phyloP scores from a whole-genome alignment of 2,329 filamentous ascomycete genomes.

The Passalora sequoiae region DNA sequence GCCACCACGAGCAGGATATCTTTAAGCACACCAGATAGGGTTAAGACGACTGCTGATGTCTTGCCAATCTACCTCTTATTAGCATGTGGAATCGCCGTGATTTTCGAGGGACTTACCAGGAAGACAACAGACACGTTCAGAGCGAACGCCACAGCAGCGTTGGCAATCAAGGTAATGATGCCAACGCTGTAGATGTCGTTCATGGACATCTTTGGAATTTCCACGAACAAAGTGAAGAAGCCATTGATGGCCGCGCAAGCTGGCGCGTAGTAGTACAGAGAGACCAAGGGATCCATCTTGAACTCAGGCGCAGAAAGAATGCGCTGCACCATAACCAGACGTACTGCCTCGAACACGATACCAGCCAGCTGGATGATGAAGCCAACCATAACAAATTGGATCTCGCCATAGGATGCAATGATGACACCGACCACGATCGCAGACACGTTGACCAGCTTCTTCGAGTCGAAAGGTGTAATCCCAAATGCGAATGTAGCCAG shows the following conservation, averaged over 20 bases:
- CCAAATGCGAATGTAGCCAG: constrained; percentile 84
- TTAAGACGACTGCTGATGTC: constrained; percentile 79
- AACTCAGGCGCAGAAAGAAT: constrained; percentile 75
- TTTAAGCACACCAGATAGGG: constrained; percentile 81
- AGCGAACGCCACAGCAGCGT: constrained; percentile 72
- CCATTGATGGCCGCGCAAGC: constrained; percentile 80
- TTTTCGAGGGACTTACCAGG: constrained; percentile 54
- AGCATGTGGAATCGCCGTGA: constrained; percentile 6
- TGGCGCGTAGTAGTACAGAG: constrained; percentile 84
- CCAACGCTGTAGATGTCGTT: constrained; percentile 69
- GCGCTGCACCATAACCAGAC: constrained; percentile 78
- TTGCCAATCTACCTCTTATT: constrained; percentile 64
- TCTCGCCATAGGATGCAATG: constrained; percentile 91
- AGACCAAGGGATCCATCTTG: constrained; percentile 91
- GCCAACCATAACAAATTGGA: constrained; percentile 78
- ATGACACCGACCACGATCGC: constrained; percentile 92
- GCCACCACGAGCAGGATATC: constrained; percentile 76
- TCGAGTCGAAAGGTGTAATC: constrained; percentile 75
- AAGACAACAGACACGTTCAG: constrained; percentile 83
- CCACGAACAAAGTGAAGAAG: constrained; percentile 65
- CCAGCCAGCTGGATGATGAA: constrained; percentile 71
- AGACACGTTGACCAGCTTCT: constrained; percentile 85
- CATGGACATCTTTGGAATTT: constrained; percentile 65
- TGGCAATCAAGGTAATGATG: constrained; percentile 65
- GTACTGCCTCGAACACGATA: constrained; percentile 75